These are phyloP conservation scores for Tuber indicum DNA, from an alignment of 495 filamentous ascomycete species.

Conservation along the genomic window DNA sequence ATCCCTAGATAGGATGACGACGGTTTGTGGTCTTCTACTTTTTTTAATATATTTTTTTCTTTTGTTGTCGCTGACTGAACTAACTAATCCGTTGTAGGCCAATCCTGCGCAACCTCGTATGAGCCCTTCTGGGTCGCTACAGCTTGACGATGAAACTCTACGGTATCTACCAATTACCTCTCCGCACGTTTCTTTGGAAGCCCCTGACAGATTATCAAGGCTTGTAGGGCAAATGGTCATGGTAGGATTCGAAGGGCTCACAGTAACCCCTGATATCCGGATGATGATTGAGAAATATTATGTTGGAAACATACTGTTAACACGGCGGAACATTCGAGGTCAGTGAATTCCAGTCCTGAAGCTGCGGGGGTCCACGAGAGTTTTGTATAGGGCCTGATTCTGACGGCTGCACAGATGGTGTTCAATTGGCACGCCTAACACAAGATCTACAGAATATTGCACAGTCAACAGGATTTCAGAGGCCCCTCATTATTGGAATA, in stretches of 20 bases:
- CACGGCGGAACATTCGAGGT: constrained; percentile 40
- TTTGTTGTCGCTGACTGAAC: constrained; percentile 16
- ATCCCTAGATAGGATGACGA: constrained; percentile 26
- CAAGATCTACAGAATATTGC: constrained; percentile 42
- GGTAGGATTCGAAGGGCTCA: constrained; percentile 40
- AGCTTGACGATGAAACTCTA: constrained; percentile 33
- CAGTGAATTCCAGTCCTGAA: constrained; percentile 6
- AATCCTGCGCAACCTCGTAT: constrained; percentile 19
- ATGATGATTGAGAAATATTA: constrained; percentile 43
- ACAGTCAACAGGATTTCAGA: constrained; percentile 39
- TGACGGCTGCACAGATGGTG: constrained; percentile 30
- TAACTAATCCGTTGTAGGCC: constrained; percentile 25
- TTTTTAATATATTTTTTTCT: not conserved
- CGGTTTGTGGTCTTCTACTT: constrained; percentile 24
- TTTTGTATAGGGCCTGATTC: constrained; percentile 6
- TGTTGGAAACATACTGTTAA: constrained; percentile 41
- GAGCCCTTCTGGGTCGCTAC: constrained; percentile 20
- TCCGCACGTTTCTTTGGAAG: constrained; percentile 11
- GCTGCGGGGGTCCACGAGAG: not conserved
- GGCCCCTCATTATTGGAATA: constrained; percentile 43
- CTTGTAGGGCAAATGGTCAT: constrained; percentile 43
- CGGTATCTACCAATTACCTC: constrained; percentile 20
- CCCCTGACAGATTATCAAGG: constrained; percentile 19
- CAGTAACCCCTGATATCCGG: constrained; percentile 41
- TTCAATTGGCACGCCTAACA: constrained; percentile 41